These are phyloP conservation scores for Acacia confusa DNA, from an alignment of 306 rosid genomes.

Conservation along the genomic window DNA sequence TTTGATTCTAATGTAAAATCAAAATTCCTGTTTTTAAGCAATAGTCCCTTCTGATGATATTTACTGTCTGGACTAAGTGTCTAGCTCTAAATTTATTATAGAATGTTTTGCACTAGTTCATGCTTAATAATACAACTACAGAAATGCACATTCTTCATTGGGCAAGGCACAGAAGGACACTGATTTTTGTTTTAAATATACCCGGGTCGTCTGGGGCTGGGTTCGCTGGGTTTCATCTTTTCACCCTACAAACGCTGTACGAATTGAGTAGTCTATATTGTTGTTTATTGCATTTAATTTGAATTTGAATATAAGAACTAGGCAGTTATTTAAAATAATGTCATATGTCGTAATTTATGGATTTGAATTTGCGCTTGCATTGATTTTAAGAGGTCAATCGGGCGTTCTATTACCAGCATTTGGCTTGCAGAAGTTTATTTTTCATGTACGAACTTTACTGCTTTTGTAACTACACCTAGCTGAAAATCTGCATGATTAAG, in stretches of 20 bases:
- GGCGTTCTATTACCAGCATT: not conserved
- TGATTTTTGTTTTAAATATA: not conserved
- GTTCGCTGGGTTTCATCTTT: not conserved
- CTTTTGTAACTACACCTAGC: not conserved
- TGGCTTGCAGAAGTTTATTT: constrained; percentile 1
- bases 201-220: not conserved
- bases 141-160: not conserved
- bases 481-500: not conserved
- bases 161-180: not conserved
- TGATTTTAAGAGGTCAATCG: not conserved
- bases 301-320: not conserved
- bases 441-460: not conserved
- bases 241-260: not conserved
- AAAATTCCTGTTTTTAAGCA: not conserved
- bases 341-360: not conserved
- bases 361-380: not conserved
- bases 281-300: not conserved
- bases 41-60: not conserved
- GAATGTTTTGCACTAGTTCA: not conserved
- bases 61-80: not conserved
- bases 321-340: not conserved
- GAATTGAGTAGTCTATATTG: not conserved
- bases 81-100: not conserved
- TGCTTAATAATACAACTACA: not conserved
- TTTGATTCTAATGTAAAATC: not conserved